Evolutionary conservation across 345 rosid species (phyloP).

Genomic region (Eucalyptus sideroxylon): DNA sequence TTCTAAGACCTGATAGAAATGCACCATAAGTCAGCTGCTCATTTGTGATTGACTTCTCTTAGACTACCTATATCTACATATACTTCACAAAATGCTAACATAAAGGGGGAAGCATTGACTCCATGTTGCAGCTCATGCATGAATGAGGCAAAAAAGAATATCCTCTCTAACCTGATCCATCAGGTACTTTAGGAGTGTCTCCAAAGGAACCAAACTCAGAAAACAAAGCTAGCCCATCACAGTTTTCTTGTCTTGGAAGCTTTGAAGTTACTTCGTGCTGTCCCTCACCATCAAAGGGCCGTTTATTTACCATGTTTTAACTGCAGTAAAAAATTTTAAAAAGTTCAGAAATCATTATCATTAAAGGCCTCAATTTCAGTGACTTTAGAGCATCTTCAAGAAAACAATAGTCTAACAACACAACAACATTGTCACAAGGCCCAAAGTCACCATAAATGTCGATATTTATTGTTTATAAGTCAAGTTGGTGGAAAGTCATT

Average conservation of each 20-base stretch:
- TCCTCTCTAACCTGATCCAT: constrained; percentile 14
- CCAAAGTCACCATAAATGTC: not conserved
- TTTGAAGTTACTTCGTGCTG: constrained; percentile 14
- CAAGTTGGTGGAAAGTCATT: not conserved
- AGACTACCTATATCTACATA: not conserved
- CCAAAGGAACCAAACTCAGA: constrained; percentile 6
- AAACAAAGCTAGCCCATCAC: constrained; percentile 1
- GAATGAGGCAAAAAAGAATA: not conserved
- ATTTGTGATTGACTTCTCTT: not conserved
- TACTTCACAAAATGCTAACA: not conserved
- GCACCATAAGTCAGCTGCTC: not conserved
- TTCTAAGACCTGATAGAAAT: not conserved
- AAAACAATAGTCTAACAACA: not conserved
- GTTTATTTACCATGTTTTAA: constrained; percentile 26
- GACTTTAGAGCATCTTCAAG: not conserved
- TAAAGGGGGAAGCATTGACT: not conserved
- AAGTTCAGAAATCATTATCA: not conserved
- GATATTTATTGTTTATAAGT: not conserved
- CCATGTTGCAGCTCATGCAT: not conserved
- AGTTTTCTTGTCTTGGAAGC: constrained; percentile 17
- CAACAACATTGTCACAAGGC: not conserved
- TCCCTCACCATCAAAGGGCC: constrained; percentile 30
- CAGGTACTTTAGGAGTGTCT: not conserved
- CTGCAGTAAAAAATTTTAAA: not conserved
- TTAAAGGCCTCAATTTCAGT: not conserved